Evolutionary conservation across 768 basidiomycete species (phyloP), one percentile per base, ranked within the genome.

Genomic region (Tylopilus rubrobrunneus): DNA sequence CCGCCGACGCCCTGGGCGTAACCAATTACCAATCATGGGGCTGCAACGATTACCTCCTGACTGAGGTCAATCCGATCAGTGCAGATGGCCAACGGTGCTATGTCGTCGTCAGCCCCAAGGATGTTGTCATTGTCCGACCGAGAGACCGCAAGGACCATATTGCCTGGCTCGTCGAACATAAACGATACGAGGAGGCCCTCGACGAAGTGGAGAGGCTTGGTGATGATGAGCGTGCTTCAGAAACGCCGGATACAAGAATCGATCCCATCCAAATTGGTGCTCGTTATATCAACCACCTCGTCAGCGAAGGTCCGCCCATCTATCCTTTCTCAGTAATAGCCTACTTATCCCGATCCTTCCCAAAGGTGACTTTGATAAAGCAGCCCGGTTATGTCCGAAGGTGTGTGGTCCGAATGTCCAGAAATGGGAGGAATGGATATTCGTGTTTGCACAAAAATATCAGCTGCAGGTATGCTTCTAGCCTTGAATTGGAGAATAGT

Each of bases 401-500:
- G 92, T 98, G 7, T 89, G 96, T 59, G 86, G 81, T 4, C 82
- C 83, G 42, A 83, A 96, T 61, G 71, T 78, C 11, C 86, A 84
- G 62, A 78, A 81, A n/a, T 99, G 97, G 97, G 95, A 98, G 65
- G 83, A 88, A 61, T 97, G 90, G 90, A 89, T 98, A 63, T 96
- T 97, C 62, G 74, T 82, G 14, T 98, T 96, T 66, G 89, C 88
- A 1, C 84, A 92, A 67, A 82, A 86, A 61, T 78, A 81, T 25
- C 85, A 92, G 53, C 73, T 98, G 15, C 84, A 89, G 70, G 93
- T 91, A 55, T 23, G 80, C 69, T 21, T 3, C 42, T 10, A 11
- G 9, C 10, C n/a, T 23, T 21, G 47, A 34, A 11, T 15, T n/a
- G 27, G 23, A 47, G 48, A 41, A 47, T 34, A 27, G n/a, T 14